Conservation (phyloP, 305 asterid species). For the Fraxinus angustifolia region DNA sequence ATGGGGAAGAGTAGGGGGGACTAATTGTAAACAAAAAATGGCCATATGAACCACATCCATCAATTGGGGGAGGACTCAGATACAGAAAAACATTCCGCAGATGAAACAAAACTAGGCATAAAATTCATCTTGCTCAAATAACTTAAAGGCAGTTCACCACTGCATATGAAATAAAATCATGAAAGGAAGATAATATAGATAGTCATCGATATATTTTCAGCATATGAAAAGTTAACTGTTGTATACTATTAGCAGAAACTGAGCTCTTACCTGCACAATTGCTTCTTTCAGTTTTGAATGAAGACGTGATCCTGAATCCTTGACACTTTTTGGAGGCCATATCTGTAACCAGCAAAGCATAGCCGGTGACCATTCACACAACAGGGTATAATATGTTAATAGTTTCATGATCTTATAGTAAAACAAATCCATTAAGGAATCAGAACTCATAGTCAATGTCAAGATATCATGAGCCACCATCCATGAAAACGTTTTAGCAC, state of each 20-base stretch:
- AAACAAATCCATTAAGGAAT: not conserved
- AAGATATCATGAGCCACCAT: not conserved
- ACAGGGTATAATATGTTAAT: not conserved
- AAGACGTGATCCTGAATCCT: constrained; percentile 84
- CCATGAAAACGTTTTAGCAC: not conserved
- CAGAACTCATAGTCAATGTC: not conserved
- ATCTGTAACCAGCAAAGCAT: constrained; percentile 48
- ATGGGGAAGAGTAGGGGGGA: not conserved
- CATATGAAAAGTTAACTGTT: not conserved
- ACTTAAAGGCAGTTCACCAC: not conserved
- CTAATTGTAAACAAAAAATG: not conserved
- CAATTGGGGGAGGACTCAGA: not conserved
- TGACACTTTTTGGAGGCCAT: constrained; percentile 94
- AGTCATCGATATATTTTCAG: not conserved
- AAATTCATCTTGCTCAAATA: not conserved
- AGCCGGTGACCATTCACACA: constrained; percentile 15
- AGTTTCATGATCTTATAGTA: constrained; percentile 1
- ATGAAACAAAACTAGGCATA: not conserved
- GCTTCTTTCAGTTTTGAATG: constrained; percentile 86
- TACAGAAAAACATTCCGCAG: not conserved
- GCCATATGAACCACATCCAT: not conserved
- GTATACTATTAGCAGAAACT: not conserved
- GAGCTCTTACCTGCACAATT: constrained; percentile 61
- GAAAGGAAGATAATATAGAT: not conserved
- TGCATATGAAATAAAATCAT: not conserved